Evolutionary conservation across 805 yeast genomes (phyloP).

Genomic region (Yarrowia phangngaensis): DNA sequence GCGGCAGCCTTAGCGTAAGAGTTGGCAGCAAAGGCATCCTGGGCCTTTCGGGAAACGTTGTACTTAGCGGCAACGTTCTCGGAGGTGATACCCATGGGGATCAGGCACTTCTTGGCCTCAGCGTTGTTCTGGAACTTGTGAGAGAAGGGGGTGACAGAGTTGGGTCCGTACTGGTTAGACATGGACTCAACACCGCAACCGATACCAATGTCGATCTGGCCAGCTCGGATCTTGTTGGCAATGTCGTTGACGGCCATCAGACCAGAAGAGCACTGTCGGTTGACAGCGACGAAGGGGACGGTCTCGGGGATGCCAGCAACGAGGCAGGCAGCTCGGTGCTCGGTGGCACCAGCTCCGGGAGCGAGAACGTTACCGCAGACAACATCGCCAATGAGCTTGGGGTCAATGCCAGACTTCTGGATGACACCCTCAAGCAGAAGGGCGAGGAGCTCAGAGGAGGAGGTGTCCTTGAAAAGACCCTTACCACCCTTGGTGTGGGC

Average conservation of each 20-base stretch:
- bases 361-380: slow-evolving; percentile 89
- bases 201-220: slow-evolving; percentile 87
- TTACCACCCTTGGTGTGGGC: slow-evolving; percentile 84
- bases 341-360: slow-evolving; percentile 91
- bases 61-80: slow-evolving; percentile 80
- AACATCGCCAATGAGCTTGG: slow-evolving; percentile 70
- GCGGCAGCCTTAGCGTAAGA: slow-evolving; percentile 80
- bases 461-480: slow-evolving; percentile 79
- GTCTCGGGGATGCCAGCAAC: slow-evolving; percentile 87
- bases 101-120: slow-evolving; percentile 67
- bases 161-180: slow-evolving; percentile 85
- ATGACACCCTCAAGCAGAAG: slow-evolving; percentile 62
- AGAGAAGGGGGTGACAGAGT: slow-evolving; percentile 61
- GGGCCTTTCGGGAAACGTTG: slow-evolving; percentile 61
- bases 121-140: slow-evolving; percentile 45
- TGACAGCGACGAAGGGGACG: slow-evolving; percentile 74
- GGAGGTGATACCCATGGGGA: slow-evolving; percentile 96
- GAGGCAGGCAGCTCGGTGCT: slow-evolving; percentile 85
- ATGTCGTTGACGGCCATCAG: slow-evolving; percentile 84
- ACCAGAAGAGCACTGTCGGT: slow-evolving; percentile 95
- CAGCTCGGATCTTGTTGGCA: slow-evolving; percentile 79
- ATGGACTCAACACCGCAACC: slow-evolving; percentile 94
- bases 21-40: slow-evolving; percentile 84
- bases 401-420: slow-evolving; percentile 49
- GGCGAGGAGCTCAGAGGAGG: slow-evolving; percentile 71